Conservation (phyloP, 371 early-diverging fungal species). For the Gilbertella persicaria region DNA sequence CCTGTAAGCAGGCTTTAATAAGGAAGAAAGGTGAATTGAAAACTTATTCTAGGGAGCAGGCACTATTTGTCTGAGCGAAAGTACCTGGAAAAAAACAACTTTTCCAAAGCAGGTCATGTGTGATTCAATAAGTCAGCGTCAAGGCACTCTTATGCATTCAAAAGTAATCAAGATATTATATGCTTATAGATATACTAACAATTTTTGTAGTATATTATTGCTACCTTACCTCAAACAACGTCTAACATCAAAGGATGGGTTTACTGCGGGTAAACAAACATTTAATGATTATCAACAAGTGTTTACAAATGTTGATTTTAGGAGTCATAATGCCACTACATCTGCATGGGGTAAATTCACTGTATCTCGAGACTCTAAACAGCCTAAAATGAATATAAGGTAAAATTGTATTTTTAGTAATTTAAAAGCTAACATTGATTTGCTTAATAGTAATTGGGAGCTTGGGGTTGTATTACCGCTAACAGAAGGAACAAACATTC, state of each 20-base stretch:
- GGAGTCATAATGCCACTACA: conserved; percentile 49
- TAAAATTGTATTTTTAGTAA: conserved; percentile 6
- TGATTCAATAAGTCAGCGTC: conserved; percentile 44
- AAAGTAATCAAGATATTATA: too few relatives aligned
- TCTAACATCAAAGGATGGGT: conserved; percentile 36
- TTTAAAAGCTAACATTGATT: not conserved
- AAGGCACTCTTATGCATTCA: conserved; percentile 48
- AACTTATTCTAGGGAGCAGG: conserved; percentile 35
- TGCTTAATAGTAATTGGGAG: conserved; percentile 46
- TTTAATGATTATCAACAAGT: not conserved
- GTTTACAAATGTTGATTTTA: conserved; percentile 11
- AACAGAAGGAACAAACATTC: conserved; percentile 29
- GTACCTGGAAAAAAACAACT: conserved; percentile 36
- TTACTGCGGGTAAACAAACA: conserved; percentile 37
- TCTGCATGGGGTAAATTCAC: conserved; percentile 48
- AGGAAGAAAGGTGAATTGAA: not conserved
- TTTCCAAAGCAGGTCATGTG: conserved; percentile 49
- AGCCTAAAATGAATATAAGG: conserved; percentile 45
- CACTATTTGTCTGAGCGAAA: conserved; percentile 39
- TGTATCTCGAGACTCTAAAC: conserved; percentile 19
- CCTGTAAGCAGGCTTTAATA: conserved; percentile 28
- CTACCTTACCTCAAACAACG: conserved; percentile 22
- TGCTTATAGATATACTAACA: not conserved
- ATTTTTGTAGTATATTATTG: conserved; percentile 40
- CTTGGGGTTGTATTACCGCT: conserved; percentile 47